Evolutionary conservation across 2,329 filamentous ascomycete species (phyloP), one percentile per base, ranked within the genome.

Genomic region (Pezicula carpinea): DNA sequence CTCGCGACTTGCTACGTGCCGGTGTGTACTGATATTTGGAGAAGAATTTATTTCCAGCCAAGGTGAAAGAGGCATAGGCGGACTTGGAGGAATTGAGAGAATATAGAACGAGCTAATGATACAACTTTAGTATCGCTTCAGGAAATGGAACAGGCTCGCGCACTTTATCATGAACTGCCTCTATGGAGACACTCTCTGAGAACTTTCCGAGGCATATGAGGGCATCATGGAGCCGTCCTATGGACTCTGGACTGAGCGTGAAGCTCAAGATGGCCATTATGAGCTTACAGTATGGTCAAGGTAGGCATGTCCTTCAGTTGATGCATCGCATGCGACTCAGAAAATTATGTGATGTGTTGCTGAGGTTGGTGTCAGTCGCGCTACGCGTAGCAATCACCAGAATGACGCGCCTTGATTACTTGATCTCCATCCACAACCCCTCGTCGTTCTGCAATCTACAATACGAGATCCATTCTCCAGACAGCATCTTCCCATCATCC

Each of bases 41-140:
- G 67, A 90, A 90, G 69, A 91, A 91, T 33, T 79, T 76, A 54
- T 71, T 77, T 34, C 79, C 76, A 36, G 83, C 73, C 44, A 91
- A 80, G 6, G 77, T 77, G 58, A 89, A 83, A 49, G 83, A 85
- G 21, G 84, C 82, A 64, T 91, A 91, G 15, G 85, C 86, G 4
- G 87, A 89, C 61, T 88, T 89, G 47, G 87, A 88, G n/a, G 79
- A 78, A 63, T 92, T 92, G 53, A 92, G 71, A 13, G 87, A 82
- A 13, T 85, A 89, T 46, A 92, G 72, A 4, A 83, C 74, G 53
- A 92, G 76, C 87, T 88, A 52, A 29, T 42, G 40, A 39, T 43
- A 39, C 41, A 41, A 41, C 26, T 23, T 38, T 23, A 17, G n/a
- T 23, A 22, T 21, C n/a, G 39, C 13, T 22, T 14, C 23, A 21